These are phyloP conservation scores for Aspergillus terreus DNA, from an alignment of 2,329 filamentous ascomycete species.

Conservation along the genomic window DNA sequence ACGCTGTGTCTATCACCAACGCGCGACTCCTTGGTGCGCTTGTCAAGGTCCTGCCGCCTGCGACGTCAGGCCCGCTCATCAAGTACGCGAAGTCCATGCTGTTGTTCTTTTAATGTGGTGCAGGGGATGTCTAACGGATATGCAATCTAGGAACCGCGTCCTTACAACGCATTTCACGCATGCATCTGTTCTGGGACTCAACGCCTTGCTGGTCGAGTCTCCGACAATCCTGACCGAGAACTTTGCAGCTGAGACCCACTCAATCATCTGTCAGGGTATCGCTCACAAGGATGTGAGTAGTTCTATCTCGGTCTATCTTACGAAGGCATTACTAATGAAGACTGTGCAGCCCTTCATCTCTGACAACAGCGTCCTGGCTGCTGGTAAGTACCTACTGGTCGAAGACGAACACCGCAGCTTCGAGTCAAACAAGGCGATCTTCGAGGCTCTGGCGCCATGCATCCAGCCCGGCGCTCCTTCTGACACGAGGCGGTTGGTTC, in stretches of 20 bases:
- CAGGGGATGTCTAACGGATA: slow-evolving; percentile 24
- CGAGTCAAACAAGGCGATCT: slow-evolving; percentile 73
- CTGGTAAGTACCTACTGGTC: slow-evolving; percentile 82
- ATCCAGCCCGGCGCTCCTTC: slow-evolving; percentile 74
- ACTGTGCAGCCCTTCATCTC: slow-evolving; percentile 67
- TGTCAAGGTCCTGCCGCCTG: slow-evolving; percentile 76
- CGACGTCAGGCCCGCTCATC: slow-evolving; percentile 60
- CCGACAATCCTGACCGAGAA: slow-evolving; percentile 65
- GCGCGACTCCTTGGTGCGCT: slow-evolving; percentile 86
- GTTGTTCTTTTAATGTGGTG: not conserved
- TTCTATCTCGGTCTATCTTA: slow-evolving; percentile 3
- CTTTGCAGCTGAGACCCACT: slow-evolving; percentile 69
- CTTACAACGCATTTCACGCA: slow-evolving; percentile 71
- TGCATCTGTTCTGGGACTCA: slow-evolving; percentile 79
- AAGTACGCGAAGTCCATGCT: slow-evolving; percentile 40
- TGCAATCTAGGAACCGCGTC: slow-evolving; percentile 64
- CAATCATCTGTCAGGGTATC: slow-evolving; percentile 78
- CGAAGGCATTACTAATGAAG: slow-evolving; percentile 13
- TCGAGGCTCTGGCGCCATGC: slow-evolving; percentile 70
- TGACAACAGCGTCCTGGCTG: slow-evolving; percentile 83
- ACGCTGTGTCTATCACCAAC: slow-evolving; percentile 79
- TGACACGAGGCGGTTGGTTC: slow-evolving; percentile 78
- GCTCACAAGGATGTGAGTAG: slow-evolving; percentile 66
- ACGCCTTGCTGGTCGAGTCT: slow-evolving; percentile 81
- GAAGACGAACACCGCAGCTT: slow-evolving; percentile 58